These are phyloP conservation scores for Boletus semigastroideus DNA, from an alignment of 1,284 basidiomycete genomes.

Conservation along the genomic window DNA sequence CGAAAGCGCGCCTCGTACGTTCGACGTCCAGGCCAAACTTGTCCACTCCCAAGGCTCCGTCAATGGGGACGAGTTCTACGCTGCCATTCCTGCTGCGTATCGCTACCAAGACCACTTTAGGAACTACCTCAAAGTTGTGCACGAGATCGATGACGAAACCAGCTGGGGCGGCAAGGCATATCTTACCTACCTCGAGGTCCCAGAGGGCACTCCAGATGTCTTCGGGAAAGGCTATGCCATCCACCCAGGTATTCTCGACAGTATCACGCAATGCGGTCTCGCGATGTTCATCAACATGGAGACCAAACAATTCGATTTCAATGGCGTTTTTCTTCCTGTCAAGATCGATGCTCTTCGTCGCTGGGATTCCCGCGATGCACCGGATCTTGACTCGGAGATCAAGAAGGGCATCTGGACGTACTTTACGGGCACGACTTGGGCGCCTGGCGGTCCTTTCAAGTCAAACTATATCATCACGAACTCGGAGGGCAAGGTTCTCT, in stretches of 20 bases:
- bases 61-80: constrained; percentile 27
- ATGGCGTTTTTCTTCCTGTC: constrained; percentile 31
- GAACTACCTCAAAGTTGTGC: constrained; percentile 28
- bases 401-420: constrained; percentile 33
- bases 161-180: constrained; percentile 30
- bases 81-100: constrained; percentile 24
- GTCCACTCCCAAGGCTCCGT: constrained; percentile 17
- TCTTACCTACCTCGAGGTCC: constrained; percentile 24
- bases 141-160: constrained; percentile 27
- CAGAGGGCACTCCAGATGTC: constrained; percentile 26
- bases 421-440: constrained; percentile 24
- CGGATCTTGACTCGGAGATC: constrained; percentile 24
- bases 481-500: constrained; percentile 27
- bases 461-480: constrained; percentile 30
- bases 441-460: constrained; percentile 26
- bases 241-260: constrained; percentile 32
- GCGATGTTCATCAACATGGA: constrained; percentile 33
- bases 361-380: constrained; percentile 28
- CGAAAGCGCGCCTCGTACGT: constrained; percentile 16
- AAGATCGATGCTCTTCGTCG: constrained; percentile 30
- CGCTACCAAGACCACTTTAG: constrained; percentile 27
- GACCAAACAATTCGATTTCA: constrained; percentile 33
- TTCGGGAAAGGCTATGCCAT: constrained; percentile 30
- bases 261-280: constrained; percentile 34
- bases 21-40: constrained; percentile 26